Base-by-base conservation (phyloP, 306 rosid species). In the Lathyrus oleraceus region DNA sequence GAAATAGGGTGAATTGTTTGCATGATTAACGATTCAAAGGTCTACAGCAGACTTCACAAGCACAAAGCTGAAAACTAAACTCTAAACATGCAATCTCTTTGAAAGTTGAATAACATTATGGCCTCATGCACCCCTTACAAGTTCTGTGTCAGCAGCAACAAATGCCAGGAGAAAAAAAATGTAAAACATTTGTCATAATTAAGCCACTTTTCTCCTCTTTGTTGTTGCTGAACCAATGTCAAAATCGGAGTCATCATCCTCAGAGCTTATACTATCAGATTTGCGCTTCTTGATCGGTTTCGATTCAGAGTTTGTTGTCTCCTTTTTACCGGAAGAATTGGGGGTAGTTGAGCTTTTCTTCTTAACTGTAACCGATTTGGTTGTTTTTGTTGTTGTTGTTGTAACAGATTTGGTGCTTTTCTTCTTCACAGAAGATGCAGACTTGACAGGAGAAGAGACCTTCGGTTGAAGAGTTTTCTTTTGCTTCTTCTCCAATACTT, bases 401-500 rank as follows among this genome's bases (percentile, higher is more conserved):
- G 78, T 68, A 32, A 76, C 80, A 36, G 89, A 80, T 27, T 36
- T 68, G 1, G 79, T 67, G 75, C 67, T 57, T 45, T 76, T 76
- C 86, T 76, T 76, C 89, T 83, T 83, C 32, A 48, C 69, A 25
- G 68, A 17, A 51, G 77, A 20, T 61, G 32, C 74, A 30, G 75
- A 25, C 72, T 88, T 85, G 49, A 40, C 57, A 12, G 93, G 93
- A 78, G 93, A 85, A 57, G 77, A 40, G 23, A 86, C 7, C 71
- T 69, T 90, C 64, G 79, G 84, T 56, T 67, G 86, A 70, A 53
- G 32, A 65, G 73, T 72, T 56, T 28, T 85, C 75, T 85, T 82
- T 79, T 86, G 89, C 85, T 79, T 90, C 85, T 79, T 87, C 59
- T 90, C 89, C 57, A 38, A 78, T 65, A 81, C 87, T 83, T 76